Base-by-base conservation (phyloP, 306 rosid genomes). In the Abrus precatorius region DNA sequence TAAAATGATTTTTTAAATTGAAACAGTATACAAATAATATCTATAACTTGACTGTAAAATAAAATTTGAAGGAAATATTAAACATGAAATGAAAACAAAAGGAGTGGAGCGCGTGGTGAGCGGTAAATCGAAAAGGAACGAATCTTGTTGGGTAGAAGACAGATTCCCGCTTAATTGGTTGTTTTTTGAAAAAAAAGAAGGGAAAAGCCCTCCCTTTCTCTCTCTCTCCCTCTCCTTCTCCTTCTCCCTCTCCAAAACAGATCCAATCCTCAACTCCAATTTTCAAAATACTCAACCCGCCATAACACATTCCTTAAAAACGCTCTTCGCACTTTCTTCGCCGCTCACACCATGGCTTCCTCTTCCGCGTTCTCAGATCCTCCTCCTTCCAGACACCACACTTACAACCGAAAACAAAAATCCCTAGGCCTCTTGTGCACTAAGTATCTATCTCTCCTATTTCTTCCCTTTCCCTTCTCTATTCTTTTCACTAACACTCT, bases 351-450 rank as follows among this genome's bases (percentile, higher is more conserved):
- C 2, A 78, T 81, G 86, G 69, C 88, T 64, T 72, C 90, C 1
- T 76, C 90, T 57, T 40, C 83, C 2, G 47, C 80, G 2, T 2
- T 59, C 20, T n/a, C 68, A 54, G 92, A 87, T 56, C 84, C 60
- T 6, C 6, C 89, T 3, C 55, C 91, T 45, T 75, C 92, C 54
- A 80, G 81, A 13, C 87, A 88, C 74, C 79, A 73, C 38, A 45
- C 89, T 0, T 89, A 91, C 60, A 86, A 84, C 48, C 83, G 96
- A 14, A 91, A 91, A 72, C 96, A 89, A 41, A 91, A 91, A 38
- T 89, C 96, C 3, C 88, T 95, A 7, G 99, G 99, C 66, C 97
- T 95, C 54, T 74, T 95, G 13, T 93, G 99, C 91, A 90, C 99
- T 72, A 96, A 96, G 99, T 95, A 87, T 9, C 56, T 2, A 3